phyloP scores from a whole-genome alignment of 2,329 filamentous ascomycete species.

The Hymenoscyphus infarciens region DNA sequence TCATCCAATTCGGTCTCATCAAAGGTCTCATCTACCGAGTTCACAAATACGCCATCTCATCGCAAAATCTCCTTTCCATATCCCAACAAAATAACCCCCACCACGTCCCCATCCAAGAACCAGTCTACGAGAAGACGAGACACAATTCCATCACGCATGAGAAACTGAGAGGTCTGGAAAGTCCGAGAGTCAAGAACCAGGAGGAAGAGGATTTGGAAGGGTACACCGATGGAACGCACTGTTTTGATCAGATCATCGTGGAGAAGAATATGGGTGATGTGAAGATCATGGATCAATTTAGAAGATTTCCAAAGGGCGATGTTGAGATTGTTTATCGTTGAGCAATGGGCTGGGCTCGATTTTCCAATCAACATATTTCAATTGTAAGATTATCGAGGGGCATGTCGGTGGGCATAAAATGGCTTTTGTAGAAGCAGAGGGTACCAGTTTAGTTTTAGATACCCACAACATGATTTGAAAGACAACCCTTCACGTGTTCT shows the following conservation, averaged over 20 bases:
- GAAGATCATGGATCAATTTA: slow-evolving; percentile 67
- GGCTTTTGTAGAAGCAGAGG: no score
- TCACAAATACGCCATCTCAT: slow-evolving; percentile 81
- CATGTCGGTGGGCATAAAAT: no score
- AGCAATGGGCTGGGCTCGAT: slow-evolving; percentile 6
- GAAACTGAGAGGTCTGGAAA: slow-evolving; percentile 20
- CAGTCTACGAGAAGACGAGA: background rate
- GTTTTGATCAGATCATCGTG: slow-evolving; percentile 79
- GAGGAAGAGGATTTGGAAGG: slow-evolving; percentile 50
- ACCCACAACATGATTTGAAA: no score
- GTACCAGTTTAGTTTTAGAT: no score
- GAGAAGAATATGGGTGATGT: slow-evolving; percentile 68
- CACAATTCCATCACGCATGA: slow-evolving; percentile 35
- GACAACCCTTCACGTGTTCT: no score
- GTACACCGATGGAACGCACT: slow-evolving; percentile 72
- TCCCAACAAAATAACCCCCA: background rate
- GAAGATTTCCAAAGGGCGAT: slow-evolving; percentile 45
- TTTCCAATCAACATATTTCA: no score
- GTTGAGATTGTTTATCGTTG: slow-evolving; percentile 39
- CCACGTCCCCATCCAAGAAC: background rate
- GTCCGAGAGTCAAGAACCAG: slow-evolving; percentile 37
- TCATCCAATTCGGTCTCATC: slow-evolving; percentile 94
- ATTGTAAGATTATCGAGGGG: no score
- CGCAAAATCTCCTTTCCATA: slow-evolving; percentile 49
- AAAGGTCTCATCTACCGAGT: slow-evolving; percentile 92